Conservation (phyloP, 805 yeast species). For the Saccharomycopsis schoenii region DNA sequence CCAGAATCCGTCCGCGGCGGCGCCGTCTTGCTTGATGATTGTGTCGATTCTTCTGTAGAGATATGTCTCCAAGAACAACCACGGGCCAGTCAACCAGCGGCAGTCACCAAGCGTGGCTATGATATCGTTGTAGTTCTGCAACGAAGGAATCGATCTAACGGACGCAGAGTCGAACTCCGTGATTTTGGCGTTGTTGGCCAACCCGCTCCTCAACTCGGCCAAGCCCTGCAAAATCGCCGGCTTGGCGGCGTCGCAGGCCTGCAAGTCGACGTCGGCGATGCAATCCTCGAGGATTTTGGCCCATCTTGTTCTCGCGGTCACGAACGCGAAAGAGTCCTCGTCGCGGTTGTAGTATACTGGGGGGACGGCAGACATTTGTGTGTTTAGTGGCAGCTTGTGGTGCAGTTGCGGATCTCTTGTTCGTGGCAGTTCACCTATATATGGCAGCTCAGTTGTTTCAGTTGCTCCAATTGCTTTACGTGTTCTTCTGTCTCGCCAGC, state of each 20-base stretch:
- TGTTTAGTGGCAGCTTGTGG: not conserved
- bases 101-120: conserved; percentile 25
- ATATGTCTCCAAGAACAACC: conserved; percentile 84
- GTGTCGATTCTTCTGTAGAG: conserved; percentile 59
- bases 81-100: conserved; percentile 77
- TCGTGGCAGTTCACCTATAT: too few relatives aligned
- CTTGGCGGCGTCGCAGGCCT: conserved; percentile 13
- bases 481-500: too few relatives aligned
- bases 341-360: conserved; percentile 51
- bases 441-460: too few relatives aligned
- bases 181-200: conserved; percentile 24
- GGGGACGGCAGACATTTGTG: not conserved
- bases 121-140: conserved; percentile 50
- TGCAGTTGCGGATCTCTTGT: not conserved
- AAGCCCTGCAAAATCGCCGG: conserved; percentile 10
- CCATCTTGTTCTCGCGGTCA: conserved; percentile 79
- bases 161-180: conserved; percentile 31
- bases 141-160: conserved; percentile 30
- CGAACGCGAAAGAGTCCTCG: conserved; percentile 67
- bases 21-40: conserved; percentile 30
- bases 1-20: conserved; percentile 26
- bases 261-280: conserved; percentile 42
- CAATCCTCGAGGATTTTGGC: conserved; percentile 67
- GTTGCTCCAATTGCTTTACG: too few relatives aligned
- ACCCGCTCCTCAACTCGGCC: not conserved